Evolutionary conservation across 768 basidiomycete species (phyloP), one percentile per base, ranked within the genome.

Genomic region (Calocybe cyanea): DNA sequence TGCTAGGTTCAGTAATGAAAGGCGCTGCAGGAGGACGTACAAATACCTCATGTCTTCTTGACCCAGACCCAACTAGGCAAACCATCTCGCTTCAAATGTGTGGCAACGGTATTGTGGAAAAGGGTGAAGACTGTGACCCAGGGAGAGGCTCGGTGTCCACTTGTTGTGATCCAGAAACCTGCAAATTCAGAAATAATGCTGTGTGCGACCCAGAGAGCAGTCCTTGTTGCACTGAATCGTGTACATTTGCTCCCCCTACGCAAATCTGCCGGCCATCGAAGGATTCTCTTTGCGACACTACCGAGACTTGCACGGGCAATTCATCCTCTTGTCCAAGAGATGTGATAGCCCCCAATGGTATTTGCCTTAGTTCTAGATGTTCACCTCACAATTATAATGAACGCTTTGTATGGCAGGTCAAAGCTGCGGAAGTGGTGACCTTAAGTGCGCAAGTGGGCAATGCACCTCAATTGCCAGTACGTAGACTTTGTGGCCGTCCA

Each of bases 91-190:
- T 87, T 15, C 73, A 85, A 54, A 85, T 83, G 82, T 87, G 85
- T 57, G 85, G 87, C 20, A 90, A 91, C 63, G 88, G 88, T 40
- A 89, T 91, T 50, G 81, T 88, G 41, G 87, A 89, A 59, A 61
- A 56, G 0, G 91, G 88, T 23, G 92, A 95, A 67, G 86, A 93
- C 31, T 93, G 92, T 60, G 91, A 95, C 63, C 90, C 91, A 0
- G 87, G 87, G 23, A 55, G 60, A 28, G 83, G 79, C 43, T 58
- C 70, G 9, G 67, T 69, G 34, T 81, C 81, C 4, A 64, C 74
- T 2, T 93, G 91, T 67, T 93, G 91, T 69, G 80, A 93, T 63
- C 52, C 77, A 3, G 55, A 67, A 17, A 85, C 83, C 8, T 91
- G 87, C 72, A 87, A 87, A 65, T 88, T 92, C 72, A 76, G 59